These are phyloP conservation scores for Misopates orontium DNA, from an alignment of 257 asterid genomes.

Conservation along the genomic window DNA sequence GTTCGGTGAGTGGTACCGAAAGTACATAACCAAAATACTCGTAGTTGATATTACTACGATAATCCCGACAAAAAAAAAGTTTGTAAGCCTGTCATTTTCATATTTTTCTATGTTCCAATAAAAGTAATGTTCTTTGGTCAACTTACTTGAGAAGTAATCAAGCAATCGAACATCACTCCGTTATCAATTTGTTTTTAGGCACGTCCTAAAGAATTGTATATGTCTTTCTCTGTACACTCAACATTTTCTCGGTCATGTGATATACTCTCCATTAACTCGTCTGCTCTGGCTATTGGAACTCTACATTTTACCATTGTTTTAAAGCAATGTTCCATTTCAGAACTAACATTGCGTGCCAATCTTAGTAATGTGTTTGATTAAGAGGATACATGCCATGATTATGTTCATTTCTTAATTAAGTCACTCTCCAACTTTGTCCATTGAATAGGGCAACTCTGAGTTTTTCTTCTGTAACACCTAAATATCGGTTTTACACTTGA, in stretches of 20 bases:
- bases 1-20: conserved; percentile 2
- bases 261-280: background rate
- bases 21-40: conserved; percentile 23
- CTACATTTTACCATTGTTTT: background rate
- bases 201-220: no score
- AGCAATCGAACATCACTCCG: no score
- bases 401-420: background rate
- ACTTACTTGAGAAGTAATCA: no score
- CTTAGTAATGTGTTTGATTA: background rate
- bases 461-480: background rate
- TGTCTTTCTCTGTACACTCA: no score
- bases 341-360: background rate
- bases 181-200: no score
- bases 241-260: no score
- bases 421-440: conserved; percentile 10
- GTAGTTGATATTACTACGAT: background rate
- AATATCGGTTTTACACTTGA: background rate
- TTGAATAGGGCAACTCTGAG: background rate
- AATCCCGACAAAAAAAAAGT: background rate
- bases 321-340: background rate
- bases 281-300: background rate
- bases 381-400: background rate
- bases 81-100: no score
- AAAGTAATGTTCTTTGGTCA: no score
- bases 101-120: no score